Base-by-base conservation (phyloP, 192 early-diverging fungal genomes). In the Backusella mclennaniae region DNA sequence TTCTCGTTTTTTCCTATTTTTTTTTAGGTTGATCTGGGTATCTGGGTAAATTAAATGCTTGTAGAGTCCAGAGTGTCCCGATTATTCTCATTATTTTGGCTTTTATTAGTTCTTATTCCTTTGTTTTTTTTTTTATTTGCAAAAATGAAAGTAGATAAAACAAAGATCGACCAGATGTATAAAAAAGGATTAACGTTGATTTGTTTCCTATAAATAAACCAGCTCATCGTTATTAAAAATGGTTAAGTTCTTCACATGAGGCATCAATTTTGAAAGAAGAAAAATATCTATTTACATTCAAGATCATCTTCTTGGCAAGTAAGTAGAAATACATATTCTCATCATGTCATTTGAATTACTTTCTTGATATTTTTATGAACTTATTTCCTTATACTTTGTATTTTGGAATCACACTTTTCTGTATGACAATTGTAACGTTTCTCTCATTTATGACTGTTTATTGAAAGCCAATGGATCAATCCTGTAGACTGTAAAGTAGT, bases 391-490 rank as follows among this genome's bases (percentile, higher is more conserved):
- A 21, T 56, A 12, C 12, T 29, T 63, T 63, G 26, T 26, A 29
- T 63, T 63, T 63, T 29, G 12, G 23, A 63, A 63, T 26, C 26
- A 63, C 11, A 63, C 21, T 1, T 63, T 63, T 63, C 56, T 8
- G 56, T 63, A 29, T 11, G 56, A 63, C 56, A 63, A 29, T 29
- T 63, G 56, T 63, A 63, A 63, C 56, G 56, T 63, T 63, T 63
- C 56, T 23, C 23, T 63, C 12, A 63, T 63, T 63, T 63, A 63
- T 63, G 56, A 63, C 56, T 63, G 56, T 26, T 63, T 63, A 63
- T 63, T 63, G 56, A 23, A 63, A 63, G 9, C n/a, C 53, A 56
- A 26, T n/a, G 53, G 53, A 26, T 23, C 21, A 5, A 56, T 1
- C 23, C 9, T 63, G 56, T 29, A 63, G 23, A 23, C 42, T 49